These are phyloP conservation scores for Logfia minima DNA, from an alignment of 129 eudicot genomes.

Conservation along the genomic window DNA sequence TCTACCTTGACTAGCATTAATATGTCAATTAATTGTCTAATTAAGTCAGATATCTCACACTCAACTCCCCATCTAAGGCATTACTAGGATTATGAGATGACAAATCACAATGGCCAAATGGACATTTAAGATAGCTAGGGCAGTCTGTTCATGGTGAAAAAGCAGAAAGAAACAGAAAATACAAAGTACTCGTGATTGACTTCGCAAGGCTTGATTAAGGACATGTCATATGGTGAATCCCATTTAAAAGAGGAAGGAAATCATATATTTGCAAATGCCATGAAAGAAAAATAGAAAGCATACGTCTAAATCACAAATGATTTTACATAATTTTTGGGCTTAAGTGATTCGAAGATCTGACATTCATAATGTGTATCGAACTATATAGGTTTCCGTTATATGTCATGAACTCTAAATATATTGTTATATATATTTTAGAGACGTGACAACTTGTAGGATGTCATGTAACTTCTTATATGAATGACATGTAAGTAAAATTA, in stretches of 20 bases:
- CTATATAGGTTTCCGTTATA: no score
- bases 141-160: neutral
- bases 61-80: constrained; percentile 4
- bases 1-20: constrained; percentile 24
- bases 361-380: no score
- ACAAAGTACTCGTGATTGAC: neutral
- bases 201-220: neutral
- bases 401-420: no score
- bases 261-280: neutral
- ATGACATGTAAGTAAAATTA: no score
- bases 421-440: no score
- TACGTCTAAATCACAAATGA: neutral
- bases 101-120: neutral
- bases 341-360: no score
- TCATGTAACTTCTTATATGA: no score
- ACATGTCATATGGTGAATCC: neutral
- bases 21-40: constrained; percentile 16
- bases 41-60: constrained; percentile 6
- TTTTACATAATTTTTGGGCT: neutral
- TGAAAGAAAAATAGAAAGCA: neutral
- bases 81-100: constrained; percentile 12
- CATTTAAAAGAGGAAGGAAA: neutral
- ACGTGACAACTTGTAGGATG: no score
- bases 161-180: no score
- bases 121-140: neutral